phyloP scores from a whole-genome alignment of 2,329 filamentous ascomycete species.

The Cladosporium sp. region DNA sequence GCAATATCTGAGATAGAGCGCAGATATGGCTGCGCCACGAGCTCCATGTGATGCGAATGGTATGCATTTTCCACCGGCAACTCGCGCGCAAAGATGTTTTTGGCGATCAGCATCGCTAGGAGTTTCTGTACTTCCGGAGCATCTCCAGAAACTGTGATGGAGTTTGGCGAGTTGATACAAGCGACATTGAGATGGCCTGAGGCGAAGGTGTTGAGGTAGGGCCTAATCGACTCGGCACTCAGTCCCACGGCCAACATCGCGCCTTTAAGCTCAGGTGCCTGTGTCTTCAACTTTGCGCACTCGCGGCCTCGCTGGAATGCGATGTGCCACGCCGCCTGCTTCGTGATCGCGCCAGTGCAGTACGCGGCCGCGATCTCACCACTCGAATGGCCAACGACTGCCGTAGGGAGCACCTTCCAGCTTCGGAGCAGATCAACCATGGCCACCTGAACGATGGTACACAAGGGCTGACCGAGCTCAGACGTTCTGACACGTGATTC shows the following conservation, averaged over 20 bases:
- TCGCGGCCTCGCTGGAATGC: conserved; percentile 10
- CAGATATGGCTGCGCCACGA: neutral
- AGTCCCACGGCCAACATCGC: conserved; percentile 34
- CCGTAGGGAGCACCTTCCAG: conserved; percentile 21
- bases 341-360: neutral
- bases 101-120: neutral
- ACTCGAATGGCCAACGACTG: conserved; percentile 34
- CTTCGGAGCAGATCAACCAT: conserved; percentile 42
- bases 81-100: conserved; percentile 23
- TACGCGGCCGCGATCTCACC: conserved; percentile 38
- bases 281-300: conserved; percentile 14
- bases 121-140: neutral
- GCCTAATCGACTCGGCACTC: neutral
- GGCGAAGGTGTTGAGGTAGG: neutral
- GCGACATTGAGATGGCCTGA: neutral
- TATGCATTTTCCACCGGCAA: conserved; percentile 48
- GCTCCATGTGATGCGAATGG: conserved; percentile 43
- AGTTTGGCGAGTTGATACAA: conserved; percentile 28
- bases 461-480: conserved; percentile 41
- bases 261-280: conserved; percentile 19
- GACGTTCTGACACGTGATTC: neutral
- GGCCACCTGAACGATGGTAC: conserved; percentile 55
- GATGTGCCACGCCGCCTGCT: conserved; percentile 22
- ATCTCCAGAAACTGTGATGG: conserved; percentile 50
- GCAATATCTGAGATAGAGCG: neutral